Evolutionary conservation across 306 rosid genomes (phyloP).

Genomic region (Dryas octopetala): DNA sequence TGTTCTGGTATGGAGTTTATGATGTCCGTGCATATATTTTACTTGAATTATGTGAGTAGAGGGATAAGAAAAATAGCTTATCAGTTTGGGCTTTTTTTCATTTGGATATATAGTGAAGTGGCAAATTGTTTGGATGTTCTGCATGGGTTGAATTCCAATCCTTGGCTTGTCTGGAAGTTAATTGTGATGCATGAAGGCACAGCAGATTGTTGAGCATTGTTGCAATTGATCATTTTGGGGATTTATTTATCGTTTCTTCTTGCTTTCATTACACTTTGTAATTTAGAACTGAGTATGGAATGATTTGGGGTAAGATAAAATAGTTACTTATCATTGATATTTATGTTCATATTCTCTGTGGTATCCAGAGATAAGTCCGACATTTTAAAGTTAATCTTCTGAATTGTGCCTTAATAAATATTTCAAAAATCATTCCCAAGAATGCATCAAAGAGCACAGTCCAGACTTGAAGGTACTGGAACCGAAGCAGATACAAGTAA

Average conservation of each 20-base stretch:
- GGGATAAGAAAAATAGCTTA: no score
- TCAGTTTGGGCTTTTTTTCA: no score
- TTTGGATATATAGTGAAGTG: neutral
- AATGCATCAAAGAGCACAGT: slow-evolving; percentile 18
- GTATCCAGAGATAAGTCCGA: slow-evolving; percentile 3
- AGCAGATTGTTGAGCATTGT: no score
- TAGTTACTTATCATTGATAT: no score
- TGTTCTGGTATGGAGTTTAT: neutral
- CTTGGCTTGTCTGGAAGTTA: neutral
- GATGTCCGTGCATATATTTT: neutral
- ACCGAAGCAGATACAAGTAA: slow-evolving; percentile 9
- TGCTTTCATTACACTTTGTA: neutral
- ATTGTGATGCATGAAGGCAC: neutral
- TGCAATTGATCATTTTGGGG: neutral
- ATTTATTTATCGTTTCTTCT: neutral
- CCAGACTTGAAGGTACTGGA: neutral
- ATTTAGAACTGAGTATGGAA: neutral
- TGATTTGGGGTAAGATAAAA: no score
- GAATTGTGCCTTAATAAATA: slow-evolving; percentile 10
- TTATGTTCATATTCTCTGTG: no score
- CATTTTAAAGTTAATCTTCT: neutral
- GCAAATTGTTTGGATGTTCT: neutral
- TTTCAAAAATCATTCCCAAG: slow-evolving; percentile 33
- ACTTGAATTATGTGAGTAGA: no score
- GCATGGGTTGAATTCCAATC: neutral